phyloP scores from a whole-genome alignment of 2,329 filamentous ascomycete genomes.

The Diaporthe aspalathi region DNA sequence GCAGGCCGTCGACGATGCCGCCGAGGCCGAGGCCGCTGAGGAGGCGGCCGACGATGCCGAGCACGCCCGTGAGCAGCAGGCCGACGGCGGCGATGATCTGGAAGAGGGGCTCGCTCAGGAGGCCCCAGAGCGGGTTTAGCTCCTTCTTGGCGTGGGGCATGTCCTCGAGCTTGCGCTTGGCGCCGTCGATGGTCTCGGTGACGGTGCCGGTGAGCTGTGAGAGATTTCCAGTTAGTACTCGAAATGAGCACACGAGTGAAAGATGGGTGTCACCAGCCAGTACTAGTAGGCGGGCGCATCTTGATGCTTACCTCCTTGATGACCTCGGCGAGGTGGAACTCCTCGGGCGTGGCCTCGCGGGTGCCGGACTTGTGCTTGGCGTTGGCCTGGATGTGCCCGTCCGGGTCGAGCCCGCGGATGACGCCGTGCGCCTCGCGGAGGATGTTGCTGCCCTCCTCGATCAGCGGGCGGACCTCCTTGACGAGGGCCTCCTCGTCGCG shows the following conservation, averaged over 20 bases:
- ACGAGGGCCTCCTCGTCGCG: conserved; percentile 92
- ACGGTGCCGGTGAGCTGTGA: conserved; percentile 78
- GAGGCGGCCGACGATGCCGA: conserved; percentile 84
- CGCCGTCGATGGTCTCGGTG: conserved; percentile 84
- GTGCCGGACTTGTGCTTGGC: conserved; percentile 84
- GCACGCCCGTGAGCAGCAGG: conserved; percentile 82
- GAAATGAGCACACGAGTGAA: too few relatives aligned
- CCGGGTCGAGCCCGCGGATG: conserved; percentile 88
- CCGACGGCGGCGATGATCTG: conserved; percentile 94
- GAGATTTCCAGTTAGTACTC: too few relatives aligned
- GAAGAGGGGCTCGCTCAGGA: conserved; percentile 86
- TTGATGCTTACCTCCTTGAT: conserved; percentile 78
- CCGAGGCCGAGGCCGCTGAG: conserved; percentile 86
- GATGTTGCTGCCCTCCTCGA: conserved; percentile 86
- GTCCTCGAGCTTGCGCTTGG: conserved; percentile 89
- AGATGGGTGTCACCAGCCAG: too few relatives aligned
- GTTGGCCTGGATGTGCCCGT: conserved; percentile 84
- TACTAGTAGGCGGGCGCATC: too few relatives aligned
- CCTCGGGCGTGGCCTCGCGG: conserved; percentile 82
- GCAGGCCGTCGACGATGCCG: conserved; percentile 80
- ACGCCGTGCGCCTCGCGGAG: conserved; percentile 87
- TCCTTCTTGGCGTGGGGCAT: conserved; percentile 97
- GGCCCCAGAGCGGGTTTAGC: conserved; percentile 88
- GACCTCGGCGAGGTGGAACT: conserved; percentile 84
- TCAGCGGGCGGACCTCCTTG: conserved; percentile 85